These are phyloP conservation scores for Termitomyces sp. DNA, from an alignment of 768 basidiomycete genomes.

Conservation along the genomic window DNA sequence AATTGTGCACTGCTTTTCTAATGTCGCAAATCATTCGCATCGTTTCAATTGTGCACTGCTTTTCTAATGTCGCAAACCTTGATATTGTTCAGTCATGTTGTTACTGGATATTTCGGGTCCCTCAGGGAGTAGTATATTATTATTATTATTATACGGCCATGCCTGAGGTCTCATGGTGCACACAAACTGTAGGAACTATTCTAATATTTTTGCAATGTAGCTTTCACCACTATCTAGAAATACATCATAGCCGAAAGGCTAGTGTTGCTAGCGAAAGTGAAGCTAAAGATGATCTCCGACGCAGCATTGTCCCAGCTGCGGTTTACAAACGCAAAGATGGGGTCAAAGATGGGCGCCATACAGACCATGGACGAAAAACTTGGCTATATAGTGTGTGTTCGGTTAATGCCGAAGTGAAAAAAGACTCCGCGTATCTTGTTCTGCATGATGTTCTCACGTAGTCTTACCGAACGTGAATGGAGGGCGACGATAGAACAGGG, in stretches of 20 bases:
- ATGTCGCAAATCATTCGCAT: conserved; percentile 13
- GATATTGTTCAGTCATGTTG: neutral
- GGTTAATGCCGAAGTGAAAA: conserved; percentile 9
- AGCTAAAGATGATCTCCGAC: conserved; percentile 49
- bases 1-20: neutral
- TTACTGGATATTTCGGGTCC: too few species aligned
- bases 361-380: neutral
- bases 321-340: conserved; percentile 19
- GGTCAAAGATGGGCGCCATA: conserved; percentile 15
- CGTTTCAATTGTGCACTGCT: neutral
- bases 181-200: too few species aligned
- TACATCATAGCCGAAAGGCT: conserved; percentile 58
- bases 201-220: conserved; percentile 29
- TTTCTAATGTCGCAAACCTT: conserved; percentile 11
- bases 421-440: neutral
- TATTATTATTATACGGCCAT: too few species aligned
- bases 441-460: neutral
- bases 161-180: too few species aligned
- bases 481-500: neutral
- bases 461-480: neutral
- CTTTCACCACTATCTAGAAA: conserved; percentile 75
- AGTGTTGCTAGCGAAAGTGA: conserved; percentile 77
- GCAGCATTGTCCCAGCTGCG: conserved; percentile 24
- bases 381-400: neutral
- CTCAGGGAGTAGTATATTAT: too few species aligned